A percentile compares a stretch with the other conserved stretches of the same genome.
Evolutionary conservation across 768 basidiomycete genomes (phyloP).

Genomic region (Mycena galericulata): DNA sequence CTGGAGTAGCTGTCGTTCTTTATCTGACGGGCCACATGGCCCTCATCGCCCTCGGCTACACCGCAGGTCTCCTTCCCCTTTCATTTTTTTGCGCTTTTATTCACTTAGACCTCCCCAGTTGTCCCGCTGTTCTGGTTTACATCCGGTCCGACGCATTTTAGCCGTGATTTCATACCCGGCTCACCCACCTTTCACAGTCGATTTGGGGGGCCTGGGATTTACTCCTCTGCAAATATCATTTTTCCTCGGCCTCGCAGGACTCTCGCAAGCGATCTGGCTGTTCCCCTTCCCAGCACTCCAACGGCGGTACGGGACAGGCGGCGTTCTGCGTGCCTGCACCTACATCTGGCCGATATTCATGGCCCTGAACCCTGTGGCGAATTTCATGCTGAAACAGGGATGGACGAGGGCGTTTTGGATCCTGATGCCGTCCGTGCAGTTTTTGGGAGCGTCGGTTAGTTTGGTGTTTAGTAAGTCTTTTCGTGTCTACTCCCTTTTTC

Average conservation of each 20-base stretch:
- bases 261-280: constrained; percentile 21
- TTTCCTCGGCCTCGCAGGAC: constrained; percentile 16
- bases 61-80: no score
- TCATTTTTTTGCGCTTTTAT: no score
- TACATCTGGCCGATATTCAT: constrained; percentile 15
- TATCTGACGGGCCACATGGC: constrained; percentile 4
- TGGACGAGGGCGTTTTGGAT: constrained; percentile 21
- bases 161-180: constrained; percentile 12
- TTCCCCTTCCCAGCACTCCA: constrained; percentile 17
- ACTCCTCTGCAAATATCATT: constrained; percentile 22
- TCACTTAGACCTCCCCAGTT: no score
- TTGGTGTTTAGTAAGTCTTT: constrained; percentile 21
- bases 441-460: constrained; percentile 11
- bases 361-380: constrained; percentile 7
- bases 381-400: constrained; percentile 14
- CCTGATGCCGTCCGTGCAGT: constrained; percentile 9
- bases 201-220: constrained; percentile 16
- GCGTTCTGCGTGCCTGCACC: constrained; percentile 1
- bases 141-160: constrained; percentile 7
- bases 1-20: constrained; percentile 16
- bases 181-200: constrained; percentile 8
- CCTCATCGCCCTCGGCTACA: constrained; percentile 16
- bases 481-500: no score
- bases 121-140: constrained; percentile 21
- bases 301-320: constrained; percentile 15